These are phyloP conservation scores for Plasmodium reichenowi DNA, from an alignment of 169 alveolate species.

Conservation along the genomic window DNA sequence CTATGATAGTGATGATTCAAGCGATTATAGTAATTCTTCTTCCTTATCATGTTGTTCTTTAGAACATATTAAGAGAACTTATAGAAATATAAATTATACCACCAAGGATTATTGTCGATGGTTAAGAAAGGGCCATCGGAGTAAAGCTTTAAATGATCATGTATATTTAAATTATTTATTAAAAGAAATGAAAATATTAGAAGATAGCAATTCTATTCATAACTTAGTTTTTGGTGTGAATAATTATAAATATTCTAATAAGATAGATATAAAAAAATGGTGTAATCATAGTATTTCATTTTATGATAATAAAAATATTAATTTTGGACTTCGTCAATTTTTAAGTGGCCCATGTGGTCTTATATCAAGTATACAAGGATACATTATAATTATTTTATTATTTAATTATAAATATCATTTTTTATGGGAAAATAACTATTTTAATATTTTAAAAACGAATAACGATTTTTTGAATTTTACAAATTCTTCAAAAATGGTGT, in stretches of 20 bases:
- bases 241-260: constrained; percentile 73
- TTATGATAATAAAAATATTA: constrained; percentile 67
- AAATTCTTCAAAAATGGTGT: background rate
- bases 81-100: constrained; percentile 62
- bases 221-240: constrained; percentile 70
- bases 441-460: constrained; percentile 65
- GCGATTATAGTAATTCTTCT: constrained; percentile 69
- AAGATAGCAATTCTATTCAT: constrained; percentile 46
- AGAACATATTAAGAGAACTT: constrained; percentile 34
- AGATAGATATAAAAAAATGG: constrained; percentile 72
- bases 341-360: constrained; percentile 84
- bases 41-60: constrained; percentile 50
- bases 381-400: constrained; percentile 78
- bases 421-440: constrained; percentile 67
- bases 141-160: constrained; percentile 62
- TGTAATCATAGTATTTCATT: constrained; percentile 80
- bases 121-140: constrained; percentile 67
- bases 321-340: constrained; percentile 82
- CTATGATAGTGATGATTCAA: constrained; percentile 52
- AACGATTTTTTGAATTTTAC: constrained; percentile 54
- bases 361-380: constrained; percentile 81
- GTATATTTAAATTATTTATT: constrained; percentile 66
- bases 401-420: constrained; percentile 79
- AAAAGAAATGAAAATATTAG: constrained; percentile 50
- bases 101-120: constrained; percentile 70